phyloP scores from a whole-genome alignment of 768 basidiomycete genomes.

The Lepiota brunneoincarnata region DNA sequence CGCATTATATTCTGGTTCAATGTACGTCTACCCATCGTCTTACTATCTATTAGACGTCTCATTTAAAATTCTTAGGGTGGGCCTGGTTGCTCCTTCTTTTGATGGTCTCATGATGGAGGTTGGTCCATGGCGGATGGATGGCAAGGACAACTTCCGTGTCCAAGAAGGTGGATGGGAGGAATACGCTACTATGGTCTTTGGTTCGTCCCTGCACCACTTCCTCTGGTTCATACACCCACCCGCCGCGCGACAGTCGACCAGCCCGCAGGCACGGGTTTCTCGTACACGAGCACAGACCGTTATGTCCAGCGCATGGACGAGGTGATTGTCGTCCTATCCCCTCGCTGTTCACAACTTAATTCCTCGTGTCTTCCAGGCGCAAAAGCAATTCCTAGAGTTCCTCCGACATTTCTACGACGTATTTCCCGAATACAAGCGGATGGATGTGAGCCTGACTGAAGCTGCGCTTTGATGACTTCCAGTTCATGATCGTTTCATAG shows the following conservation, averaged over 20 bases:
- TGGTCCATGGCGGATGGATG: conserved; percentile 87
- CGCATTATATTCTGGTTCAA: conserved; percentile 97
- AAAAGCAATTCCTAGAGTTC: conserved; percentile 80
- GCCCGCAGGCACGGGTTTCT: conserved; percentile 94
- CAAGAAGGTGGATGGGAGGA: conserved; percentile 96
- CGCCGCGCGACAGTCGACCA: conserved; percentile 77
- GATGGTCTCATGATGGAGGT: conserved; percentile 98
- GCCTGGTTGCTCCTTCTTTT: conserved; percentile 95
- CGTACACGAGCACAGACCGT: conserved; percentile 81
- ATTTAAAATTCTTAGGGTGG: conserved; percentile 60
- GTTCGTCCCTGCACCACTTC: conserved; percentile 43
- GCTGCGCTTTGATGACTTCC: conserved; percentile 2
- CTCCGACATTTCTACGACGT: conserved; percentile 83
- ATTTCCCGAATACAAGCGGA: conserved; percentile 81
- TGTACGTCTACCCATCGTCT: conserved; percentile 41
- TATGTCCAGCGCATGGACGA: conserved; percentile 79
- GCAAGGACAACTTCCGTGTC: conserved; percentile 65
- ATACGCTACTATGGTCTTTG: conserved; percentile 89
- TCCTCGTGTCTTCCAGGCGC: conserved; percentile 44
- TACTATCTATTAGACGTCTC: neutral
- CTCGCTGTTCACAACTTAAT: conserved; percentile 9
- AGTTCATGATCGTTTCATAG: conserved; percentile 35
- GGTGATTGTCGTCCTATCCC: conserved; percentile 27
- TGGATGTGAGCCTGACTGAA: conserved; percentile 64
- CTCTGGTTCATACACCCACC: conserved; percentile 4